Conservation (phyloP, 371 early-diverging fungal genomes). For the Dichotomocladium elegans region DNA sequence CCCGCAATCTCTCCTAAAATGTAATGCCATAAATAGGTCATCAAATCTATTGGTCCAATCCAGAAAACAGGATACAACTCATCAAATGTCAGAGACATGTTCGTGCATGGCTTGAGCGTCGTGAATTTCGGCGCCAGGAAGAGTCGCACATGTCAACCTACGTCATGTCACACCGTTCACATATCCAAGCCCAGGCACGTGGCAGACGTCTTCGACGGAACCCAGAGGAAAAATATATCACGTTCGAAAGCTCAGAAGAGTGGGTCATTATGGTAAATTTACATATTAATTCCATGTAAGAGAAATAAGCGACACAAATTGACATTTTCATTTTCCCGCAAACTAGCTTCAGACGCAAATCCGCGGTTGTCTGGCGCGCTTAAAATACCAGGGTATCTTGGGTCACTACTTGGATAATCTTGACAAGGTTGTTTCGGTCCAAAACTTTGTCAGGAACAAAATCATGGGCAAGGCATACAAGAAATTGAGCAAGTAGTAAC, state of each 20-base stretch:
- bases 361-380: constrained; percentile 64
- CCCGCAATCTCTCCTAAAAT: too few relatives aligned
- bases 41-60: constrained; percentile 20
- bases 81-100: constrained; percentile 52
- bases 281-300: neutral
- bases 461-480: constrained; percentile 77
- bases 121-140: constrained; percentile 33
- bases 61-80: constrained; percentile 28
- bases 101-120: constrained; percentile 53
- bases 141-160: constrained; percentile 23
- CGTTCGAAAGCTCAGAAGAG: constrained; percentile 13
- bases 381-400: constrained; percentile 50
- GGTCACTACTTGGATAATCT: constrained; percentile 65
- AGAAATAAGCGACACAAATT: neutral
- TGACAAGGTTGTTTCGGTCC: constrained; percentile 79
- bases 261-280: constrained; percentile 21
- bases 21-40: too few relatives aligned
- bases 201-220: constrained; percentile 49
- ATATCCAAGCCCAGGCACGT: constrained; percentile 65
- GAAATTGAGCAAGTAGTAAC: constrained; percentile 59
- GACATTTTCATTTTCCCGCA: neutral
- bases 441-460: constrained; percentile 81
- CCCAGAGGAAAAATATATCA: constrained; percentile 19
- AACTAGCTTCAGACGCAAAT: constrained; percentile 67
- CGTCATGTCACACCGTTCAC: constrained; percentile 28